phyloP scores from a whole-genome alignment of 2,329 filamentous ascomycete species.

The Berkeleyomyces basicola region DNA sequence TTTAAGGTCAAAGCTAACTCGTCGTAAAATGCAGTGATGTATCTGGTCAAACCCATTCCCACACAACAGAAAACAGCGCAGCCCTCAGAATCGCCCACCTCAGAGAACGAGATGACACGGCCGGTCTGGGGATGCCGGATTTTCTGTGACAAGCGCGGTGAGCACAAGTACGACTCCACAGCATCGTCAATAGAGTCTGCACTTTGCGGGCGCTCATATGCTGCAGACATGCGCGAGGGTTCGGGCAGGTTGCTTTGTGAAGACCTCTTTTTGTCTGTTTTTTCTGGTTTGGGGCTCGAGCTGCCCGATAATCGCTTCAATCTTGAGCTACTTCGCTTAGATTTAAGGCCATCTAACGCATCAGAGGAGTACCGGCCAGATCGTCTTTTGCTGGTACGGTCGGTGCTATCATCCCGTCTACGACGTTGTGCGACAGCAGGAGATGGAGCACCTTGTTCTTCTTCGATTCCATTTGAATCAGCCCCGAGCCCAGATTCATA shows the following conservation, averaged over 20 bases:
- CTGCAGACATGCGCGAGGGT: slow-evolving; percentile 24
- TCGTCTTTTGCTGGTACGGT: slow-evolving; percentile 26
- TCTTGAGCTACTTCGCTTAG: slow-evolving; percentile 40
- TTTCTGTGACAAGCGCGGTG: slow-evolving; percentile 72
- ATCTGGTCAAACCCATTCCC: slow-evolving; percentile 91
- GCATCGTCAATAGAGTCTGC: slow-evolving; percentile 79
- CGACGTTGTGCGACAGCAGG: slow-evolving; percentile 49
- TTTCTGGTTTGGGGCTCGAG: background rate
- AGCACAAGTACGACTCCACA: slow-evolving; percentile 69
- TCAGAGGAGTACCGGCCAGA: slow-evolving; percentile 35
- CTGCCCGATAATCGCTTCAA: slow-evolving; percentile 37
- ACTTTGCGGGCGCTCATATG: slow-evolving; percentile 59
- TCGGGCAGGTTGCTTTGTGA: slow-evolving; percentile 17
- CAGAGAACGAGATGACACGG: slow-evolving; percentile 82
- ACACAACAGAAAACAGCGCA: slow-evolving; percentile 93
- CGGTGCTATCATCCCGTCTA: slow-evolving; percentile 32
- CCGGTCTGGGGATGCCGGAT: slow-evolving; percentile 75
- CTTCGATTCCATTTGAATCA: slow-evolving; percentile 19
- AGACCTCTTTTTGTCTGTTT: slow-evolving; percentile 22
- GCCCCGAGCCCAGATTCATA: background rate
- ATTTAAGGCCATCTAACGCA: slow-evolving; percentile 26
- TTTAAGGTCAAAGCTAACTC: slow-evolving; percentile 81
- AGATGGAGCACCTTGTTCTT: slow-evolving; percentile 52
- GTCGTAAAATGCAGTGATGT: slow-evolving; percentile 93
- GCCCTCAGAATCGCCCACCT: slow-evolving; percentile 83